Percentiles rank a stretch among this genome's conserved stretches.
phyloP scores from a whole-genome alignment of 192 early-diverging fungal species.

The Coemansia furcata region DNA sequence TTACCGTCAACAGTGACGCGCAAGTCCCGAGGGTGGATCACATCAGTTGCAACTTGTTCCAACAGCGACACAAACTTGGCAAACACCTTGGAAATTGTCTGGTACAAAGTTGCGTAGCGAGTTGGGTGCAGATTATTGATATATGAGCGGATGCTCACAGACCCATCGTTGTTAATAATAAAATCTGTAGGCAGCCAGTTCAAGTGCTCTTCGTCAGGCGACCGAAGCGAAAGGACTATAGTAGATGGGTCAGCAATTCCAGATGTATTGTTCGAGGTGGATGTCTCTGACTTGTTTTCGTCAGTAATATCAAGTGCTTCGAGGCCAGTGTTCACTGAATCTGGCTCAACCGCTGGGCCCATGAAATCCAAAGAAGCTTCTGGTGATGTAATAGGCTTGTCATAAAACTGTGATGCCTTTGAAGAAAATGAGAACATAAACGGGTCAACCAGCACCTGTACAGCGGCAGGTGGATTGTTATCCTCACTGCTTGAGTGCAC shows the following conservation, averaged over 20 bases:
- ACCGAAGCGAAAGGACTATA: too few species aligned
- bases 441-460: not conserved
- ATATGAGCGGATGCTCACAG: not conserved
- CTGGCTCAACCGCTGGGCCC: too few species aligned
- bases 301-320: too few species aligned
- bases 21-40: not conserved
- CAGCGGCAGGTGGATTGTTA: too few species aligned
- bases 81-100: not conserved
- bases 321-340: too few species aligned
- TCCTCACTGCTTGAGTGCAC: not conserved
- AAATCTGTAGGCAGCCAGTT: conserved; percentile 5
- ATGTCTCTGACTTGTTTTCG: not conserved
- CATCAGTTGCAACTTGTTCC: conserved; percentile 39
- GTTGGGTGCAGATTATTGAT: conserved; percentile 7
- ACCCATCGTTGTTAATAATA: not conserved
- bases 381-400: not conserved
- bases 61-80: conserved; percentile 26
- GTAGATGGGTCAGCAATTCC: too few species aligned
- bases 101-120: not conserved
- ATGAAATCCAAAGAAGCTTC: not conserved
- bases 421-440: not conserved
- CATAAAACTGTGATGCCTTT: not conserved
- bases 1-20: not conserved
- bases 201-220: not conserved
- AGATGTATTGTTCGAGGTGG: too few species aligned